Evolutionary conservation across 1,284 basidiomycete genomes (phyloP).

Genomic region (Sporisorium sorghi): DNA sequence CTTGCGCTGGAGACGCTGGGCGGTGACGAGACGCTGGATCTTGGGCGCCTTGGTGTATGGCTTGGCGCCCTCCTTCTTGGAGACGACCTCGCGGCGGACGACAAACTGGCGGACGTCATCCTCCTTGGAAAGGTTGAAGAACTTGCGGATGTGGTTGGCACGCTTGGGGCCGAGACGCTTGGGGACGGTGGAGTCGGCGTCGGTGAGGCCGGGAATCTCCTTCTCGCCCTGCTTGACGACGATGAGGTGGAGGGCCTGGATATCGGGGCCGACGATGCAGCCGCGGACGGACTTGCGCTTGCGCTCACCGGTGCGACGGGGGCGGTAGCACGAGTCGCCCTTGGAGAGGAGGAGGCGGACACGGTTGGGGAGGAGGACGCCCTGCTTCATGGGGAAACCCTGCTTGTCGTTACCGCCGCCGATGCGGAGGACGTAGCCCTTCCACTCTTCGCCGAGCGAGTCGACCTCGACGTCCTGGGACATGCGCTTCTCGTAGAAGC

Average conservation of each 20-base stretch:
- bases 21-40: slow-evolving; percentile 79
- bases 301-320: slow-evolving; percentile 92
- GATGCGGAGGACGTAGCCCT: slow-evolving; percentile 96
- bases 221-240: slow-evolving; percentile 96
- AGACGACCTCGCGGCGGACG: slow-evolving; percentile 85
- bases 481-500: slow-evolving; percentile 98
- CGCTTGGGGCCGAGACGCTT: slow-evolving; percentile 92
- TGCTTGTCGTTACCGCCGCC: slow-evolving; percentile 91
- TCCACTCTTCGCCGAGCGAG: slow-evolving; percentile 93
- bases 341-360: slow-evolving; percentile 92
- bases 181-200: slow-evolving; percentile 81
- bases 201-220: slow-evolving; percentile 92
- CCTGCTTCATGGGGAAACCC: slow-evolving; percentile 97
- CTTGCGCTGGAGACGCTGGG: slow-evolving; percentile 93
- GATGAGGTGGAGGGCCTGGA: slow-evolving; percentile 91
- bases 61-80: slow-evolving; percentile 93
- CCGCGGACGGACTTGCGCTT: slow-evolving; percentile 98
- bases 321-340: slow-evolving; percentile 97
- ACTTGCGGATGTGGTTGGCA: slow-evolving; percentile 81
- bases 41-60: slow-evolving; percentile 97
- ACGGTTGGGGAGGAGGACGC: slow-evolving; percentile 93
- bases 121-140: slow-evolving; percentile 98
- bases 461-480: slow-evolving; percentile 92
- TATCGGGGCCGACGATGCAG: slow-evolving; percentile 94
- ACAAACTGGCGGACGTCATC: slow-evolving; percentile 96